A percentile compares a stretch with the other conserved stretches of the same genome.
phyloP scores from a whole-genome alignment of 208 protist species.

The Wallacemonas collosoma region DNA sequence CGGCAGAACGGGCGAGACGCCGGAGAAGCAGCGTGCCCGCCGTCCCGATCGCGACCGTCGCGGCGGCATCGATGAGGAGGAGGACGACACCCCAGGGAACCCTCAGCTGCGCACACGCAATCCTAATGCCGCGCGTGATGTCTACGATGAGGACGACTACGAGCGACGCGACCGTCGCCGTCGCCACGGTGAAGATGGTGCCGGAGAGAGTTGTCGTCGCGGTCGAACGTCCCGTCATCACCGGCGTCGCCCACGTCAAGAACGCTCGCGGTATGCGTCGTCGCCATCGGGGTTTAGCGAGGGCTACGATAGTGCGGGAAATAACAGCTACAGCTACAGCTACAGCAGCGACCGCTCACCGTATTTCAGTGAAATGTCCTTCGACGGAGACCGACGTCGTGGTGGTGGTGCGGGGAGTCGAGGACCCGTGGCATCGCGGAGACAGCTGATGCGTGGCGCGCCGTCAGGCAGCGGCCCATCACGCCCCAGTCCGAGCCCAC shows the following conservation, averaged over 20 bases:
- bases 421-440: too few species aligned
- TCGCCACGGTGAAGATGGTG: conserved; percentile 5
- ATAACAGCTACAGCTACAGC: conserved; percentile 20
- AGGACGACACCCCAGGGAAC: conserved; percentile 37
- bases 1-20: conserved; percentile 18
- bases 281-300: conserved; percentile 15
- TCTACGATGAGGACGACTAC: neutral
- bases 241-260: neutral
- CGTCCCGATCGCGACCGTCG: neutral
- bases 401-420: neutral
- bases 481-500: neutral
- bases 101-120: conserved; percentile 56
- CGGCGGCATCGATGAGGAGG: neutral
- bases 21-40: neutral
- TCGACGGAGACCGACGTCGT: conserved; percentile 1
- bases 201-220: neutral
- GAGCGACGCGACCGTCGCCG: neutral
- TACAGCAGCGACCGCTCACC: conserved; percentile 12
- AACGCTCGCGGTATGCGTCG: neutral
- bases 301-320: conserved; percentile 13
- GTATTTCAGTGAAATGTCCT: conserved; percentile 11
- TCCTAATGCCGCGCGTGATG: conserved; percentile 20
- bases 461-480: neutral
- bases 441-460: neutral
- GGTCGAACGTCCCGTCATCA: neutral